phyloP scores from a whole-genome alignment of 1,284 basidiomycete species.

The Apiotrichum porosum region DNA sequence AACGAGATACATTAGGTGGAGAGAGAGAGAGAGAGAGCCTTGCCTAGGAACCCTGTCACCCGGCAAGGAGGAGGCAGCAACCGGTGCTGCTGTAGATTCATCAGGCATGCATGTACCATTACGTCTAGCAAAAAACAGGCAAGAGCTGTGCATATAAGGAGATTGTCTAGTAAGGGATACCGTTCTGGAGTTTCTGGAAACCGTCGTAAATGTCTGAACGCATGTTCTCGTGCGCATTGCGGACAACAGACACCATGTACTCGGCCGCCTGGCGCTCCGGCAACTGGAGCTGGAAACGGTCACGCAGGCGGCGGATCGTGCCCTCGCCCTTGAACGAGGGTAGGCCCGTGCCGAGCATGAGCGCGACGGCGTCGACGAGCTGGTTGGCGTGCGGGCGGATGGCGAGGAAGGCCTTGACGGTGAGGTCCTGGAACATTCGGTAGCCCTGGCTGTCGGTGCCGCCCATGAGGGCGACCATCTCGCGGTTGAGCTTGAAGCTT shows the following conservation, averaged over 20 bases:
- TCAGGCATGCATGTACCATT: constrained; percentile 17
- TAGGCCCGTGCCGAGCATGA: constrained; percentile 92
- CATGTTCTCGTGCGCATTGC: constrained; percentile 91
- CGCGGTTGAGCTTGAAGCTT: constrained; percentile 96
- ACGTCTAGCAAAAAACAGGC: not conserved
- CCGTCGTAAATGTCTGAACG: constrained; percentile 89
- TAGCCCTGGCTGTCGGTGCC: constrained; percentile 90
- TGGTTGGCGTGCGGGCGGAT: constrained; percentile 86
- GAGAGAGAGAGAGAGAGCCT: not conserved
- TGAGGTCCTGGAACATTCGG: constrained; percentile 85
- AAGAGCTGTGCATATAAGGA: not conserved
- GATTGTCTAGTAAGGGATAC: constrained; percentile 31
- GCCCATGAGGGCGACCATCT: constrained; percentile 98
- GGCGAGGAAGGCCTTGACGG: constrained; percentile 93
- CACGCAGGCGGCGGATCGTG: constrained; percentile 79
- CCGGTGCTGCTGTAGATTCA: constrained; percentile 3
- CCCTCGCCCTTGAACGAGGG: constrained; percentile 95
- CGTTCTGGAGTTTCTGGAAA: constrained; percentile 53
- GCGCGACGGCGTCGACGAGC: constrained; percentile 76
- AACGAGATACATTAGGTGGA: constrained; percentile 10
- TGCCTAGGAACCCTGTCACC: too few relatives aligned
- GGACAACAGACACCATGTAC: constrained; percentile 81
- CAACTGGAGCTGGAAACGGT: constrained; percentile 77
- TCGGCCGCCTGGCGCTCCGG: constrained; percentile 88
- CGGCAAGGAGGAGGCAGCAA: not conserved